Evolutionary conservation across 495 filamentous ascomycete genomes (phyloP).

Genomic region (Cladorrhinum samala): DNA sequence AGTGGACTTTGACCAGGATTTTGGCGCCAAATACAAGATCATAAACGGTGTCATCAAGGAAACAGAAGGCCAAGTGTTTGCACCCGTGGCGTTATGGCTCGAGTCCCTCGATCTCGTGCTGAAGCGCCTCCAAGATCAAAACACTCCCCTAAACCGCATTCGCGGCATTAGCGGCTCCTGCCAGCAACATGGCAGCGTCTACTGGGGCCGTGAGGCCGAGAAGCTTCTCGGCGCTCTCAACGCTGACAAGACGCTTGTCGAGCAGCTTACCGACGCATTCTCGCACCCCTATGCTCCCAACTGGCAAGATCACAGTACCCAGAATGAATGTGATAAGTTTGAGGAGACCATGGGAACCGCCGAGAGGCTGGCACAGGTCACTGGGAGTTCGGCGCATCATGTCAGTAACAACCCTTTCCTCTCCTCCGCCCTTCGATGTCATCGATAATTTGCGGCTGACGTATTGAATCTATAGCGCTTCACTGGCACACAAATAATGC

Average conservation of each 20-base stretch:
- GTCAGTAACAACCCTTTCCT: constrained; percentile 43
- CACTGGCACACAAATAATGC: constrained; percentile 93
- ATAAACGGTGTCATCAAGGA: constrained; percentile 84
- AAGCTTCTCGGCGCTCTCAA: constrained; percentile 55
- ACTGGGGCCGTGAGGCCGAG: constrained; percentile 77
- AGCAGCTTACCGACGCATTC: constrained; percentile 67
- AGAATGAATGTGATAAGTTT: constrained; percentile 83
- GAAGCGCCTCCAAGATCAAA: constrained; percentile 60
- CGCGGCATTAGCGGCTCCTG: constrained; percentile 84
- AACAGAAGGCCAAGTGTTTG: constrained; percentile 77
- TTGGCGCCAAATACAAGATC: constrained; percentile 73
- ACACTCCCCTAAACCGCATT: constrained; percentile 70
- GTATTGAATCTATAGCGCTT: constrained; percentile 58
- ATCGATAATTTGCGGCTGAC: constrained; percentile 25
- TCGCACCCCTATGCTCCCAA: constrained; percentile 86
- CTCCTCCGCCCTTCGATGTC: background rate
- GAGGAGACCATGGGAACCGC: constrained; percentile 61
- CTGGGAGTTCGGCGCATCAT: constrained; percentile 91
- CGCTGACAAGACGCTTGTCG: constrained; percentile 51
- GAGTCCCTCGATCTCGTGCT: constrained; percentile 86
- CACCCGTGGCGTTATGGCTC: constrained; percentile 90
- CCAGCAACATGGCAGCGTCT: constrained; percentile 93
- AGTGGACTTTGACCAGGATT: constrained; percentile 65
- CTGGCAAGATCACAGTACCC: constrained; percentile 96
- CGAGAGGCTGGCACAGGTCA: constrained; percentile 64